phyloP scores from a whole-genome alignment of 495 filamentous ascomycete species.

The Penicillium manginii region DNA sequence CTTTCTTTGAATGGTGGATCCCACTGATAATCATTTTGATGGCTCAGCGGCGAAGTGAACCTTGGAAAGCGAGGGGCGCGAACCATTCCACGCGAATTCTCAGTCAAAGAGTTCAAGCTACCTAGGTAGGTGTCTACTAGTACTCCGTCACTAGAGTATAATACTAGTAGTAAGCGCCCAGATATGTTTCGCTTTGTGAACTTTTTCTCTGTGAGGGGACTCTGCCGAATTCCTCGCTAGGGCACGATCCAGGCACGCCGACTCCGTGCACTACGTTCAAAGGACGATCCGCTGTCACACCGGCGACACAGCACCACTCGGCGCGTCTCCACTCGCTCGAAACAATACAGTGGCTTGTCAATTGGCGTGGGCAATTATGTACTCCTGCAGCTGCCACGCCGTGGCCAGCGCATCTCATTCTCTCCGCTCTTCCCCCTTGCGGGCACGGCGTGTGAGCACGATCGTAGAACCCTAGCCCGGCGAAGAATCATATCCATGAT shows the following conservation, averaged over 20 bases:
- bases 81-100: slow-evolving; percentile 19
- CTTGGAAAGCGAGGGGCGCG: slow-evolving; percentile 16
- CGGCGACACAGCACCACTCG: slow-evolving; percentile 32
- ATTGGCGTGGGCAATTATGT: slow-evolving; percentile 19
- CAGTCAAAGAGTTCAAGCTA: too few relatives aligned
- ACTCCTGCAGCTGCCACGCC: slow-evolving; percentile 47
- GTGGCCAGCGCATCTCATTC: slow-evolving; percentile 37
- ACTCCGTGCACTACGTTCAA: slow-evolving; percentile 24
- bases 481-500: slow-evolving; percentile 18
- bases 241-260: slow-evolving; percentile 27
- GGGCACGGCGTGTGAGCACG: slow-evolving; percentile 1
- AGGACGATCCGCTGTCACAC: slow-evolving; percentile 48
- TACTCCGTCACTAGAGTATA: neutral
- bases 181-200: neutral
- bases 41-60: slow-evolving; percentile 7
- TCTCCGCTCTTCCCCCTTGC: slow-evolving; percentile 23
- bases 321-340: slow-evolving; percentile 36
- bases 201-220: neutral
- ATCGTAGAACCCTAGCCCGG: slow-evolving; percentile 12
- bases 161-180: neutral
- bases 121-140: neutral
- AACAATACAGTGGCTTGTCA: slow-evolving; percentile 29
- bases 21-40: neutral
- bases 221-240: neutral
- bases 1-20: slow-evolving; percentile 14